Percentiles rank a stretch among this genome's conserved stretches.
phyloP scores from a whole-genome alignment of 1,139 yeast genomes.

The Taiozyma onychis region DNA sequence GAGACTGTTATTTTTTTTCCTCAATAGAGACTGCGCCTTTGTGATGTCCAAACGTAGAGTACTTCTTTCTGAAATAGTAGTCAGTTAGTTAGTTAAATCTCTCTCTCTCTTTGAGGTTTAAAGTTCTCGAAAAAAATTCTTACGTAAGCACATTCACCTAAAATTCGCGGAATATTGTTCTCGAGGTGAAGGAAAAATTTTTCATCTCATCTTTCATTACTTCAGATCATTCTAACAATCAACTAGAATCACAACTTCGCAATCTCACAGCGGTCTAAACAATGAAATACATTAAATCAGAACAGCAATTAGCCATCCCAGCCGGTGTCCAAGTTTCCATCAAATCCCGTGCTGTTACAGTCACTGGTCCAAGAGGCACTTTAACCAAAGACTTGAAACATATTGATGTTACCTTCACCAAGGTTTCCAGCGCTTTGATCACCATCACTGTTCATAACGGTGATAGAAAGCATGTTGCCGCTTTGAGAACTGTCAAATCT shows the following conservation, averaged over 20 bases:
- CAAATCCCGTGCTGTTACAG: slow-evolving; percentile 87
- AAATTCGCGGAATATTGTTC: too few species aligned
- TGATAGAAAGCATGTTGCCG: slow-evolving; percentile 99
- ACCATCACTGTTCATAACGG: slow-evolving; percentile 95
- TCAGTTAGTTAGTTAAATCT: too few species aligned
- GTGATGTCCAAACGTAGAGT: too few species aligned
- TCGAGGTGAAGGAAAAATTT: background rate
- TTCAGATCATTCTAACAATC: too few species aligned
- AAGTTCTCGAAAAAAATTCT: too few species aligned
- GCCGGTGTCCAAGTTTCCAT: slow-evolving; percentile 89
- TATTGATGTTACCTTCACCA: slow-evolving; percentile 87
- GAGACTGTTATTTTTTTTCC: too few species aligned
- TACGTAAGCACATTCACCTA: background rate
- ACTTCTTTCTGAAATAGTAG: too few species aligned
- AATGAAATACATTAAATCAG: slow-evolving; percentile 59
- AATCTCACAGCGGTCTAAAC: background rate
- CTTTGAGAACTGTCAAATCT: slow-evolving; percentile 97
- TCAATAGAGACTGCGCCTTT: too few species aligned
- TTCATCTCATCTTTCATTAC: background rate
- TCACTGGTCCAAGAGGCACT: slow-evolving; percentile 98
- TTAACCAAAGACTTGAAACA: slow-evolving; percentile 89
- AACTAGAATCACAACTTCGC: too few species aligned
- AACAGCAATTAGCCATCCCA: slow-evolving; percentile 87
- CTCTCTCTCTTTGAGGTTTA: too few species aligned
- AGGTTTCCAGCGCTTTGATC: slow-evolving; percentile 65